A percentile compares a stretch with the other conserved stretches of the same genome.
Evolutionary conservation across 192 early-diverging fungal species (phyloP).

Genomic region (Powellomyces hirtus): DNA sequence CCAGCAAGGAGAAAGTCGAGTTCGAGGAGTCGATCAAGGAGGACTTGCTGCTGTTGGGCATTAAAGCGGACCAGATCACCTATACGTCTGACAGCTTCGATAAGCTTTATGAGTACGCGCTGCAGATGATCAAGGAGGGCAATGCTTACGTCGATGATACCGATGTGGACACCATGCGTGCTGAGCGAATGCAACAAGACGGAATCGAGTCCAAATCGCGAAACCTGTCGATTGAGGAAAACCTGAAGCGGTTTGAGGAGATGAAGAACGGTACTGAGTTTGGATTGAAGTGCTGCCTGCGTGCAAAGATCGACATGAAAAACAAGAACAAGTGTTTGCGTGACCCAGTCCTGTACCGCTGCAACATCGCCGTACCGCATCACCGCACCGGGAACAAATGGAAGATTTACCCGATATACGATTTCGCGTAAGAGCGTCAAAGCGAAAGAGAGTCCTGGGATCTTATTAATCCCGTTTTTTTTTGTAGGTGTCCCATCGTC

Average conservation of each 20-base stretch:
- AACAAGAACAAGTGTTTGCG: conserved; percentile 88
- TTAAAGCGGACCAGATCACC: conserved; percentile 69
- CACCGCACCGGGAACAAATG: conserved; percentile 87
- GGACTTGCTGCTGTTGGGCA: conserved; percentile 86
- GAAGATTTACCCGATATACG: conserved; percentile 99
- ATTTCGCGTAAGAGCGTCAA: no score
- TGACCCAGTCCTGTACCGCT: conserved; percentile 96
- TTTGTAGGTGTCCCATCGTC: conserved; percentile 77
- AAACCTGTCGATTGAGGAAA: conserved; percentile 85
- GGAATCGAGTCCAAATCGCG: conserved; percentile 81
- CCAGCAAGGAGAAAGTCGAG: conserved; percentile 93
- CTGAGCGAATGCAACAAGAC: conserved; percentile 78
- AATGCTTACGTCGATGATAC: conserved; percentile 95
- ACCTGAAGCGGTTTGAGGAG: conserved; percentile 84
- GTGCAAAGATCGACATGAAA: conserved; percentile 93
- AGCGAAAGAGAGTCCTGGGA: background rate
- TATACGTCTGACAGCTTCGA: conserved; percentile 97
- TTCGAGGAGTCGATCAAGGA: conserved; percentile 95
- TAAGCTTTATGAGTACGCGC: conserved; percentile 76
- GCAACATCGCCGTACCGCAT: conserved; percentile 80
- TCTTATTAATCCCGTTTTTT: background rate
- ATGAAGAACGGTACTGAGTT: conserved; percentile 84
- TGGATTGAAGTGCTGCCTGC: conserved; percentile 72
- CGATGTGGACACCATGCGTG: conserved; percentile 80
- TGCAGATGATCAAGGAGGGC: conserved; percentile 82